Evolutionary conservation across 2,329 filamentous ascomycete species (phyloP), one percentile per base, ranked within the genome.

Genomic region (Monilinia laxa): DNA sequence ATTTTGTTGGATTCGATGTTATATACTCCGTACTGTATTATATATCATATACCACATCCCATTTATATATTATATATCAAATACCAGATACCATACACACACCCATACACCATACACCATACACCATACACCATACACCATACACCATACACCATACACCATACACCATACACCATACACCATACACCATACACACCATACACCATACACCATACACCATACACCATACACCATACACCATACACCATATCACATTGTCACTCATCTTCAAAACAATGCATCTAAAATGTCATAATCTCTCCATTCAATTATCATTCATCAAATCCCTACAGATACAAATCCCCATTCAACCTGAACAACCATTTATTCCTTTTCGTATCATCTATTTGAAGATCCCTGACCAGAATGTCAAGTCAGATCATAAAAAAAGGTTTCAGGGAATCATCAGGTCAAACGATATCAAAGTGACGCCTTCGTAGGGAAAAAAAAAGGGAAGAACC

Each of bases 261-360:
- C 23, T 42, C n/a, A 25, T 2, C 18, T 23, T 28, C 25, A 14
- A 53, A 35, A 16, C 0, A 28, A 57, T 28, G 12, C 35, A 58
- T 47, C 18, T 38, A 38, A 65, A 69, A 62, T 49, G 66, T 74
- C 73, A 72, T 73, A 64, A 70, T 69, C 69, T 73, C 68, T 65
- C 35, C 51, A 25, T 49, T 75, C 71, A 68, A 73, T 74, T 75
- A 74, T 65, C 68, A 71, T 71, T 69, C 63, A 60, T 68, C 71
- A 56, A 72, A 72, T 72, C 68, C 68, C 70, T 73, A 75, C 72
- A 75, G 67, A 73, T 75, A 75, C 73, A 75, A 64, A 71, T 68
- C 64, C 68, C 68, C 47, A 35, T 54, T 54, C 47, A 16, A 66
- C 45, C 38, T 28, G 57, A 53, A 31, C 5, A n/a, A 49, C 42